Base-by-base conservation (phyloP, 371 early-diverging fungal genomes). In the Mucor plumbeus region DNA sequence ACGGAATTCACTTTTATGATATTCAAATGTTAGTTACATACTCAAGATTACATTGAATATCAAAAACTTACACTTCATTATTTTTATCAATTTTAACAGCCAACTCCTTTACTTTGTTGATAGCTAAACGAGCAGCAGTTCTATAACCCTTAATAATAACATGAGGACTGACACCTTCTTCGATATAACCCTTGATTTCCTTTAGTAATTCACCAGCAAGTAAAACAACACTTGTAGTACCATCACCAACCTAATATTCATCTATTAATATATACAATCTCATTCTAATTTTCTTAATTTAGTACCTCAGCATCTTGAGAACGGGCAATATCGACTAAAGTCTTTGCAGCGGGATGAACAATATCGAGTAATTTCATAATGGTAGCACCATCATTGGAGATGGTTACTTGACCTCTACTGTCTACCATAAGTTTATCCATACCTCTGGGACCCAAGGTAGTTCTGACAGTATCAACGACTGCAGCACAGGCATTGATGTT, bases 361-460 rank as follows among this genome's bases (percentile, higher is more conserved):
- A 99, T 95, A 76, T 99, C 98, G 68, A 99, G 88, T 57, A 97
- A 87, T 80, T 95, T 95, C 90, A 99, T 87, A 74, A 99, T 99
- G 43, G 99, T 99, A 19, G 99, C 99, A 67, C 99, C 99, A 83
- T 99, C 99, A 84, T 99, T 99, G 33, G 99, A 99, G 72, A 99
- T 98, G 14, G 99, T 95, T 38, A 97, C 96, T 60, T 93, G 85
- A 54, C 95, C 95, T 77, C 93, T 90, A 57, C 85, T 85, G 74
- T 97, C 96, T 39, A 99, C 98, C 77, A 99, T 99, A 60, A 99
- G 86, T 85, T 99, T 99, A 83, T 99, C 99, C 97, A 99, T 96
- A 63, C 99, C 99, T 70, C 99, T 90, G 44, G 99, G 99, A 40
- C 99, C 99, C 40, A 99, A 89, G 4, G 99, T 99, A 3, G 99